Percentiles rank a stretch among this genome's conserved stretches.
These are phyloP conservation scores for Ammopiptanthus mongolicus DNA, from an alignment of 306 rosid species.

Conservation along the genomic window DNA sequence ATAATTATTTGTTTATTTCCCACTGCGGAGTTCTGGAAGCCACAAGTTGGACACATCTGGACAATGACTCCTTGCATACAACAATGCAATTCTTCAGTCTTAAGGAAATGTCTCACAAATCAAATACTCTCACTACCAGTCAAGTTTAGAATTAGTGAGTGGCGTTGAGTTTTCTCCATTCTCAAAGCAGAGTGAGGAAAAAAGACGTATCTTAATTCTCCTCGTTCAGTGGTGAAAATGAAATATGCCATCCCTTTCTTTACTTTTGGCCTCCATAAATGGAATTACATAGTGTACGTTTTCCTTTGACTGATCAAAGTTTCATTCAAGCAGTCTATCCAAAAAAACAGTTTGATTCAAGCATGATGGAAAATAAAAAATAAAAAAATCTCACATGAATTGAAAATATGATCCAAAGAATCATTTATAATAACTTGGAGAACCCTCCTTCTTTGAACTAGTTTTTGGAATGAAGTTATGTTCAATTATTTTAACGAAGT, in stretches of 20 bases:
- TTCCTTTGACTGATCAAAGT: not conserved
- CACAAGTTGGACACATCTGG: not conserved
- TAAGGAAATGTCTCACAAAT: not conserved
- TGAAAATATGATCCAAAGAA: no score
- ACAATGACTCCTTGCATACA: not conserved
- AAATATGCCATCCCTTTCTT: not conserved
- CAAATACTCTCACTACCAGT: not conserved
- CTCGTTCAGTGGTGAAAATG: not conserved
- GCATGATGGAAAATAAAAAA: no score
- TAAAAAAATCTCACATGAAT: no score
- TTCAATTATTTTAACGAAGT: no score
- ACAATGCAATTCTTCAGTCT: not conserved
- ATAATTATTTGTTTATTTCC: not conserved
- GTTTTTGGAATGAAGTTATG: no score
- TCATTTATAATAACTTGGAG: no score
- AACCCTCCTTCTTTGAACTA: no score
- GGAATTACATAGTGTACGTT: not conserved
- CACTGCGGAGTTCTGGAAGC: not conserved
- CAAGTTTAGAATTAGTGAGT: not conserved
- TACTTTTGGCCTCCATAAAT: not conserved
- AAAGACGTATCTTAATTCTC: not conserved
- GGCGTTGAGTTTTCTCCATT: not conserved
- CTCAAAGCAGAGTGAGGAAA: not conserved
- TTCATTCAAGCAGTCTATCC: not conserved
- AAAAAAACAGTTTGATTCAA: no score